Evolutionary conservation across 352 stramenopile species (phyloP).

Genomic region (Globisporangium parvum): DNA sequence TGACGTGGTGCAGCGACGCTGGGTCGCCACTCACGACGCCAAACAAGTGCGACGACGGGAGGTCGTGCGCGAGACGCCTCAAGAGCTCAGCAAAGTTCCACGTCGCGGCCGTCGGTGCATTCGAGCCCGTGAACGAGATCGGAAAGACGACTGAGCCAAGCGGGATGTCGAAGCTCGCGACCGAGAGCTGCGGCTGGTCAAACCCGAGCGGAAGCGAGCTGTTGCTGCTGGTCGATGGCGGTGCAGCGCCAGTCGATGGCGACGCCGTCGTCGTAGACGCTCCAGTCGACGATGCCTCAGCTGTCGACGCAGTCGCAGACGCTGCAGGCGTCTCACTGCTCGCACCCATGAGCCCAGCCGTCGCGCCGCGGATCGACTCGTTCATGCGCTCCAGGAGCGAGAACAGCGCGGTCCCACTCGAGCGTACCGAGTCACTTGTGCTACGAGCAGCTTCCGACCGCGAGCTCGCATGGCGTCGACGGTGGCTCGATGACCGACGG

Average conservation of each 20-base stretch:
- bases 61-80: constrained; percentile 33
- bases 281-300: background rate
- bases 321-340: background rate
- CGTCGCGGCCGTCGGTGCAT: constrained; percentile 26
- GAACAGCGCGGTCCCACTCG: constrained; percentile 6
- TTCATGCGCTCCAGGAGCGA: constrained; percentile 21
- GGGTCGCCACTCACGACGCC: constrained; percentile 41
- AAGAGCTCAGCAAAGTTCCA: constrained; percentile 63
- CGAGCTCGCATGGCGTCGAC: constrained; percentile 5
- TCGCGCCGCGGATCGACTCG: constrained; percentile 16
- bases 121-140: constrained; percentile 36
- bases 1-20: constrained; percentile 43
- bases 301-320: background rate
- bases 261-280: background rate
- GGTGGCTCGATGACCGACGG: constrained; percentile 11
- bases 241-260: background rate
- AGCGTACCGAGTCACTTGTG: background rate
- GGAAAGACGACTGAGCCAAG: constrained; percentile 52
- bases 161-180: constrained; percentile 29
- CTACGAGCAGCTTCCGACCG: background rate
- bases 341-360: background rate
- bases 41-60: constrained; percentile 47
- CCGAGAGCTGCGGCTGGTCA: constrained; percentile 10
- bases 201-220: background rate
- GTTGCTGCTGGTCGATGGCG: background rate